These are phyloP conservation scores for Mychonastes homosphaera DNA, from an alignment of 139 green algal species.

Conservation along the genomic window DNA sequence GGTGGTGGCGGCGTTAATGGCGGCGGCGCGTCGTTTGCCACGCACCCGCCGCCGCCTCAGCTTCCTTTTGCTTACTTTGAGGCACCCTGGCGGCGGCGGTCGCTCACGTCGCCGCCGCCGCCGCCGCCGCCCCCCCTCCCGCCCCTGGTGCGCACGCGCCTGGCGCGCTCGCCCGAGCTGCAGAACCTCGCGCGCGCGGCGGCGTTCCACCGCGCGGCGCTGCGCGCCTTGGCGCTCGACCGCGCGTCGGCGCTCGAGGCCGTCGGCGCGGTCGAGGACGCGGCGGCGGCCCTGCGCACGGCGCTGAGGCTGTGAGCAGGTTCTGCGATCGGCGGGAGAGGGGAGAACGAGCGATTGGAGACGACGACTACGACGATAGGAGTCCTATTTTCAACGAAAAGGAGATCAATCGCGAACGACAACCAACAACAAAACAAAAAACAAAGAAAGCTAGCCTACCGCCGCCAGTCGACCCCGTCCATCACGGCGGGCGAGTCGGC, in stretches of 20 bases:
- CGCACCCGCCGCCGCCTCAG: too few species aligned
- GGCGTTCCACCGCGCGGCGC: conserved; percentile 51
- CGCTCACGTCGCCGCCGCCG: too few species aligned
- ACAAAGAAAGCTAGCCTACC: too few species aligned
- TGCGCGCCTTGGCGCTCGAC: conserved; percentile 35
- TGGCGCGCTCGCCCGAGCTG: too few species aligned
- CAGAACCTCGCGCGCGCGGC: conserved; percentile 63
- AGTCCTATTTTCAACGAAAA: too few species aligned
- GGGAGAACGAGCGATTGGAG: neutral
- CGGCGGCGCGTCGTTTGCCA: conserved; percentile 39
- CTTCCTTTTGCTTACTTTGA: too few species aligned
- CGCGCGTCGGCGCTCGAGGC: conserved; percentile 9
- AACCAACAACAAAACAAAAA: too few species aligned
- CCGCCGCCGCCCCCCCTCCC: too few species aligned
- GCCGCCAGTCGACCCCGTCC: conserved; percentile 24
- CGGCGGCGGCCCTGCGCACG: conserved; percentile 19
- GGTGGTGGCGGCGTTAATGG: conserved; percentile 11
- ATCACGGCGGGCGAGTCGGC: conserved; percentile 19
- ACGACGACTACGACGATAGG: neutral
- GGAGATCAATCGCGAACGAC: too few species aligned
- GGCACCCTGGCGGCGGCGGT: too few species aligned
- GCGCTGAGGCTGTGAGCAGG: conserved; percentile 29
- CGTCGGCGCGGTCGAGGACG: conserved; percentile 15
- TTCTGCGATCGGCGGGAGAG: too few species aligned
- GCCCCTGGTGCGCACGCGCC: too few species aligned